phyloP scores from a whole-genome alignment of 768 basidiomycete species.

The Pleurotus tuber-regium region DNA sequence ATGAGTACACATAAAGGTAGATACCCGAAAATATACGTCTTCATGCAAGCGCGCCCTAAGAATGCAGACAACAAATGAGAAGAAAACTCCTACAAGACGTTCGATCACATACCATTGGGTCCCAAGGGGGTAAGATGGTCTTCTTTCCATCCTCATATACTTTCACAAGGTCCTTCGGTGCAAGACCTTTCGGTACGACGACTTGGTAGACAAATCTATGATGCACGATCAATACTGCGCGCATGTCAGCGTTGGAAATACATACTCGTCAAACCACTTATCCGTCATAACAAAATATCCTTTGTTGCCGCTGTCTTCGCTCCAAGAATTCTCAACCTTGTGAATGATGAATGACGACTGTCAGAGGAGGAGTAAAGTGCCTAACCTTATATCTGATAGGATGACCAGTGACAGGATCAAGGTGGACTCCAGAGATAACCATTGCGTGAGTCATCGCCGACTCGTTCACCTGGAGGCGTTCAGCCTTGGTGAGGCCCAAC shows the following conservation, averaged over 20 bases:
- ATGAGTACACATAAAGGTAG: too few species aligned
- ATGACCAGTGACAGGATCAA: slow-evolving; percentile 70
- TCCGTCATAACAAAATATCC: slow-evolving; percentile 94
- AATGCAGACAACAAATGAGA: background rate
- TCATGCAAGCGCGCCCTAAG: slow-evolving; percentile 26
- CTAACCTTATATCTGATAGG: slow-evolving; percentile 77
- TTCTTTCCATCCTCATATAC: slow-evolving; percentile 70
- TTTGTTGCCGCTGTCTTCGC: slow-evolving; percentile 69
- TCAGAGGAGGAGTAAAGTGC: background rate
- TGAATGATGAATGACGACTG: background rate
- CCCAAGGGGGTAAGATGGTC: slow-evolving; percentile 83
- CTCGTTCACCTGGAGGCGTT: slow-evolving; percentile 80
- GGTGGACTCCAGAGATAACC: slow-evolving; percentile 92
- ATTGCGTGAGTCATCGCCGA: slow-evolving; percentile 94
- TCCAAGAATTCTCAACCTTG: slow-evolving; percentile 94
- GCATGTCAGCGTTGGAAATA: too few species aligned
- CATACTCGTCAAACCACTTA: slow-evolving; percentile 88
- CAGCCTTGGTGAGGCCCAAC: slow-evolving; percentile 79
- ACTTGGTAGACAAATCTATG: slow-evolving; percentile 88
- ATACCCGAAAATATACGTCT: too few species aligned
- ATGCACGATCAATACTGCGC: background rate
- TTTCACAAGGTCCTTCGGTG: slow-evolving; percentile 77
- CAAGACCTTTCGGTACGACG: slow-evolving; percentile 78
- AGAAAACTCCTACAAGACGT: background rate
- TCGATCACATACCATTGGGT: slow-evolving; percentile 68